Evolutionary conservation across 2,329 filamentous ascomycete genomes (phyloP).

Genomic region (Chaetomium globosum): DNA sequence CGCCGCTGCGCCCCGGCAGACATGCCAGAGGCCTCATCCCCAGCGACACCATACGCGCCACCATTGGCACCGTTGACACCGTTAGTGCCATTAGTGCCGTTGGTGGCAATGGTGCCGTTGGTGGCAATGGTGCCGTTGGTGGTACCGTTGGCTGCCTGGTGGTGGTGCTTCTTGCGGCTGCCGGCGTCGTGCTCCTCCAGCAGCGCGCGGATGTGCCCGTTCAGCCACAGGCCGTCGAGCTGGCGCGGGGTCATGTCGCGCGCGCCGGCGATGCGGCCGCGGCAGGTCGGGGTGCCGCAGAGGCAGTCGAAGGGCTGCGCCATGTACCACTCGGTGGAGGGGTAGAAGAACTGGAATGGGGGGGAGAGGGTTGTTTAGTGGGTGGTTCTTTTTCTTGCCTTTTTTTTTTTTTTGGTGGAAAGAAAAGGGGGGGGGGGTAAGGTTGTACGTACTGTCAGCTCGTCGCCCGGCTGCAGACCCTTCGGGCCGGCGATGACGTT

Average conservation of each 20-base stretch:
- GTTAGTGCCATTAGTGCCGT: conserved; percentile 22
- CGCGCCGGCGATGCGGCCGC: conserved; percentile 65
- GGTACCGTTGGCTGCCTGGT: too few relatives aligned
- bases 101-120: conserved; percentile 30
- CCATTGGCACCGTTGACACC: conserved; percentile 31
- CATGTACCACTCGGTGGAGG: conserved; percentile 75
- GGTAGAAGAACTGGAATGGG: conserved; percentile 74
- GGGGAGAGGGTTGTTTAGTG: not conserved
- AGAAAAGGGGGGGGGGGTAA: too few relatives aligned
- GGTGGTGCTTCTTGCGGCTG: not conserved
- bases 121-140: conserved; percentile 18
- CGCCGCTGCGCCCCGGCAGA: conserved; percentile 42
- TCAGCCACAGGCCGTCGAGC: conserved; percentile 63
- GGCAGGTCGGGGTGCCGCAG: conserved; percentile 61
- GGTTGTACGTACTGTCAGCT: conserved; percentile 54
- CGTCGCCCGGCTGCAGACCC: conserved; percentile 58
- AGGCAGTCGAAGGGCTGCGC: conserved; percentile 70
- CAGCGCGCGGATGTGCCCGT: conserved; percentile 61
- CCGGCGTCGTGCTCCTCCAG: conserved; percentile 48
- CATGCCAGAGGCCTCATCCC: conserved; percentile 31
- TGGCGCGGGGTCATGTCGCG: conserved; percentile 58
- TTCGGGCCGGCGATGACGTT: conserved; percentile 61
- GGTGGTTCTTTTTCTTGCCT: not conserved
- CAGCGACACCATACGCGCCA: conserved; percentile 21
- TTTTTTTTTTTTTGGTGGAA: not conserved